Conservation (phyloP, 306 rosid species). For the Echinosophora koreensis region DNA sequence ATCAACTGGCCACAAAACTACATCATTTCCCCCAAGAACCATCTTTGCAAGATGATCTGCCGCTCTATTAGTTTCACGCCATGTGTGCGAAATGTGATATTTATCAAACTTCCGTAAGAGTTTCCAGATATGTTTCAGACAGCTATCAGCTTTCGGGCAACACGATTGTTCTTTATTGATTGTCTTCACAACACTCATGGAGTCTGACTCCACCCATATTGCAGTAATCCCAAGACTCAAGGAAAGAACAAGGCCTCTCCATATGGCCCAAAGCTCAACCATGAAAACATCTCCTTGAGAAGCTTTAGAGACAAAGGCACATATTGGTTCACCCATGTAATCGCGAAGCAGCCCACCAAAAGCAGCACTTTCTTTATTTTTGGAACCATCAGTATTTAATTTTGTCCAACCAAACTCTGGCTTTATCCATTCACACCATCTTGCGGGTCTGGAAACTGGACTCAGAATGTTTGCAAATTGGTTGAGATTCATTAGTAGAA, state of each 20-base stretch:
- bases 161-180: conserved; percentile 51
- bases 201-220: conserved; percentile 64
- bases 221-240: conserved; percentile 52
- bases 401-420: conserved; percentile 70
- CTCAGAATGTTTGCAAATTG: conserved; percentile 54
- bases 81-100: conserved; percentile 61
- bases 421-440: conserved; percentile 63
- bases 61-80: conserved; percentile 77
- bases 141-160: conserved; percentile 50
- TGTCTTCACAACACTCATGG: conserved; percentile 59
- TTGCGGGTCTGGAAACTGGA: conserved; percentile 52
- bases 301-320: conserved; percentile 69
- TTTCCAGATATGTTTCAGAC: conserved; percentile 54
- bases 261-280: conserved; percentile 58
- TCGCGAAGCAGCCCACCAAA: conserved; percentile 70
- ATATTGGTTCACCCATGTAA: conserved; percentile 55
- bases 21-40: conserved; percentile 53
- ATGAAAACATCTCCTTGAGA: conserved; percentile 52
- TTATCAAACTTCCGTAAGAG: conserved; percentile 57
- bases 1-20: conserved; percentile 62
- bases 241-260: conserved; percentile 65
- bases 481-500: conserved; percentile 58
- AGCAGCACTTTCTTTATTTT: conserved; percentile 51
- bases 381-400: conserved; percentile 72
- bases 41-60: conserved; percentile 78